phyloP scores from a whole-genome alignment of 305 asterid species.

The Fraxinus latifolia region DNA sequence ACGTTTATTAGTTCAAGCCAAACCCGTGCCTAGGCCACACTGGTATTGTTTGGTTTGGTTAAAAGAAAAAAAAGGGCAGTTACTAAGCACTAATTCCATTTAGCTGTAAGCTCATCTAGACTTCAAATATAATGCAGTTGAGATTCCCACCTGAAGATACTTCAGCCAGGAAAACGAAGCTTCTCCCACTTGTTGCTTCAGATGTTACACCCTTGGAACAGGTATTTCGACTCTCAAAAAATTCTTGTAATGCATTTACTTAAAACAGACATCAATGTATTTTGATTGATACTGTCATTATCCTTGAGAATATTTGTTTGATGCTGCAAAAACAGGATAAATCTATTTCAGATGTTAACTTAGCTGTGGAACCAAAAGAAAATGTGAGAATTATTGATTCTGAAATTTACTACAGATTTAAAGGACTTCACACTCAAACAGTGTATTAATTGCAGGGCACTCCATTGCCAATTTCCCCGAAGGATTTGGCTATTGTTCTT shows the following conservation, averaged over 20 bases:
- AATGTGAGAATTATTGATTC: slow-evolving; percentile 20
- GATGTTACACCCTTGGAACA: slow-evolving; percentile 39
- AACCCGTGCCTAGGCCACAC: neutral
- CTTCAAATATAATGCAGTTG: slow-evolving; percentile 34
- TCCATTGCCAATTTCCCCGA: neutral
- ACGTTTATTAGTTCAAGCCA: neutral
- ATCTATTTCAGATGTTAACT: slow-evolving; percentile 29
- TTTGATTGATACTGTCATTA: neutral
- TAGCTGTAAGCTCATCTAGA: neutral
- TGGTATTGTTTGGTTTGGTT: neutral
- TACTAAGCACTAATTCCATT: neutral
- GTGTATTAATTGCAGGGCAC: slow-evolving; percentile 23
- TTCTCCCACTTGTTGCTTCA: slow-evolving; percentile 32
- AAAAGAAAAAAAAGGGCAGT: neutral
- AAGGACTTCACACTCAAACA: slow-evolving; percentile 22
- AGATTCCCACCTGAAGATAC: slow-evolving; percentile 36
- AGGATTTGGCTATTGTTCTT: slow-evolving; percentile 11
- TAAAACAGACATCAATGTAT: neutral
- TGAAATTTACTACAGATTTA: neutral
- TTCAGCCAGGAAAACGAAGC: slow-evolving; percentile 37
- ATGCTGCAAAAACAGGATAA: slow-evolving; percentile 32
- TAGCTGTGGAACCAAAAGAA: slow-evolving; percentile 25
- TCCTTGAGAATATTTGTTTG: slow-evolving; percentile 4
- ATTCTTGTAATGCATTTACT: neutral
- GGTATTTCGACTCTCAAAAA: slow-evolving; percentile 31